Percentiles rank a stretch among this genome's conserved stretches.
These are phyloP conservation scores for Monilinia fructigena DNA, from an alignment of 2,329 filamentous ascomycete genomes.

Conservation along the genomic window DNA sequence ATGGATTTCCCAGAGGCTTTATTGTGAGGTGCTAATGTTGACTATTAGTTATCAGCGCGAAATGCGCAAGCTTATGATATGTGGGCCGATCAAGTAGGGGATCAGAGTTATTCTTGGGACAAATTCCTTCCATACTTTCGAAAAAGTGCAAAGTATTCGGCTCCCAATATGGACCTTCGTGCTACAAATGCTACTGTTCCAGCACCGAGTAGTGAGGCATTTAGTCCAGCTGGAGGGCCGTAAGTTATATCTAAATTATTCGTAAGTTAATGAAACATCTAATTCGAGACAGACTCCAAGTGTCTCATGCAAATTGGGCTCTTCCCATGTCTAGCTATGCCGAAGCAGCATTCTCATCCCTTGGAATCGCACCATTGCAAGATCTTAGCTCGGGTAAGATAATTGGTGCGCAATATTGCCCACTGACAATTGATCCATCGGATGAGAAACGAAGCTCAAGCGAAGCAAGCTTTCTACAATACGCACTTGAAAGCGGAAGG, in stretches of 20 bases:
- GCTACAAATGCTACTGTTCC: constrained; percentile 10
- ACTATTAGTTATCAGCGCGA: constrained; percentile 4
- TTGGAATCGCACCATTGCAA: constrained; percentile 7
- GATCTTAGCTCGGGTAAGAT: constrained; percentile 14
- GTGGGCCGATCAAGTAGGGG: constrained; percentile 14
- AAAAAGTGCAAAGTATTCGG: background rate
- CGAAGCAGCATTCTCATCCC: constrained; percentile 17
- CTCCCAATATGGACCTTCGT: constrained; percentile 5
- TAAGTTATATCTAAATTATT: background rate
- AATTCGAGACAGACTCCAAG: constrained; percentile 1
- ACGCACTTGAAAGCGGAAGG: constrained; percentile 6
- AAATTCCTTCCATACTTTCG: constrained; percentile 14
- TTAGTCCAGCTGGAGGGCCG: constrained; percentile 7
- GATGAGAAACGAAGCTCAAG: constrained; percentile 15
- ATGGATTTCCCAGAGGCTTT: background rate
- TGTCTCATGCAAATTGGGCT: constrained; percentile 20
- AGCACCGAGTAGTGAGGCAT: background rate
- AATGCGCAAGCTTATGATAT: constrained; percentile 8
- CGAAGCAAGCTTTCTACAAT: constrained; percentile 17
- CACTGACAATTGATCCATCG: background rate
- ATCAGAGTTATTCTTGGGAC: constrained; percentile 3
- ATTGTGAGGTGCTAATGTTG: background rate
- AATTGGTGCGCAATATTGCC: constrained; percentile 4
- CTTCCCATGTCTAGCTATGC: constrained; percentile 9
- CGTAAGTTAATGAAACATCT: background rate